These are phyloP conservation scores for Dendrobium catenatum DNA, from an alignment of 106 monocot species.

Conservation along the genomic window DNA sequence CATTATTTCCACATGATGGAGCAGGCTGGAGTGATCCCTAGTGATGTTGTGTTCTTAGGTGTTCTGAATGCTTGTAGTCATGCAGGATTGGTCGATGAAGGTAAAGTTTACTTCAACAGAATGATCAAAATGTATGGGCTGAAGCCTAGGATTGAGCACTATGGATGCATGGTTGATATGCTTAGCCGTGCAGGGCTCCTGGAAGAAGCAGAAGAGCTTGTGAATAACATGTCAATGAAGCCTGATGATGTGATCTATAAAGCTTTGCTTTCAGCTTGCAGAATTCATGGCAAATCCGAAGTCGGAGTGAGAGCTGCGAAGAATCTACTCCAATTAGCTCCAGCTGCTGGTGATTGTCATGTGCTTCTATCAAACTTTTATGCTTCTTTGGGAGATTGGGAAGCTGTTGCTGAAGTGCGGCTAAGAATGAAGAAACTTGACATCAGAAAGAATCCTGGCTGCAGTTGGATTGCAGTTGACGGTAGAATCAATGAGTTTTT, in stretches of 20 bases:
- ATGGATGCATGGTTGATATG: slow-evolving; percentile 32
- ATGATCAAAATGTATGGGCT: slow-evolving; percentile 15
- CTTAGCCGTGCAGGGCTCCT: slow-evolving; percentile 21
- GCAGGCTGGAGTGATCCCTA: slow-evolving; percentile 24
- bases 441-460: slow-evolving; percentile 30
- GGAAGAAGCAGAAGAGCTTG: slow-evolving; percentile 18
- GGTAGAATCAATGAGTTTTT: slow-evolving; percentile 30
- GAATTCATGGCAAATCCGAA: slow-evolving; percentile 10
- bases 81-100: slow-evolving; percentile 29
- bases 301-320: slow-evolving; percentile 13
- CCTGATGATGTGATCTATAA: slow-evolving; percentile 34
- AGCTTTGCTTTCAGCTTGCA: slow-evolving; percentile 27
- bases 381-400: slow-evolving; percentile 24
- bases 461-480: slow-evolving; percentile 31
- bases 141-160: slow-evolving; percentile 31
- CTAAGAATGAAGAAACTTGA: slow-evolving; percentile 28
- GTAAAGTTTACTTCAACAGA: slow-evolving; percentile 13
- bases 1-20: slow-evolving; percentile 37
- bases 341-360: slow-evolving; percentile 19
- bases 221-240: slow-evolving; percentile 25
- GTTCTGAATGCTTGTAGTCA: slow-evolving; percentile 36
- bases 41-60: slow-evolving; percentile 30
- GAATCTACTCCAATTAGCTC: slow-evolving; percentile 13
- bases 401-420: slow-evolving; percentile 22
- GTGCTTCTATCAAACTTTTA: slow-evolving; percentile 32